Percentiles rank a stretch among this genome's conserved stretches.
Evolutionary conservation across 495 filamentous ascomycete species (phyloP).

Genomic region (Xylaria curta): DNA sequence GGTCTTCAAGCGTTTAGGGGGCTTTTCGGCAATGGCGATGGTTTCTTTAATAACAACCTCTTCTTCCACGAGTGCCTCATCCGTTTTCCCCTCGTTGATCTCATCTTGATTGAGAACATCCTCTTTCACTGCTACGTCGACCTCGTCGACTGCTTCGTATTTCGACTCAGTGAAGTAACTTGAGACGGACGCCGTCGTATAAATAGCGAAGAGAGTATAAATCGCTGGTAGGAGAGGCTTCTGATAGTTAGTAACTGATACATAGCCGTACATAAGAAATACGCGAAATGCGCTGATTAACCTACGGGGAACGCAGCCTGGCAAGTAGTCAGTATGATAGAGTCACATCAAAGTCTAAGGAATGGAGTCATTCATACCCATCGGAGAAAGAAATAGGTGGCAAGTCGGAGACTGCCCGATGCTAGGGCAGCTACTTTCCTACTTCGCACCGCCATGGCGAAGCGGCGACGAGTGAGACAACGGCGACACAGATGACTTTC

Average conservation of each 20-base stretch:
- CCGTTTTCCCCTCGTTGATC: slow-evolving; percentile 36
- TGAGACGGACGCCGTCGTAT: slow-evolving; percentile 70
- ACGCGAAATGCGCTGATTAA: slow-evolving; percentile 17
- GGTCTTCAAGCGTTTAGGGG: slow-evolving; percentile 58
- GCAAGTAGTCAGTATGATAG: slow-evolving; percentile 2
- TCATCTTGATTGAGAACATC: slow-evolving; percentile 45
- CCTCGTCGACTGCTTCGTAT: slow-evolving; percentile 65
- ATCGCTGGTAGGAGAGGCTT: slow-evolving; percentile 69
- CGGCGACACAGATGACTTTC: background rate
- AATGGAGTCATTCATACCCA: slow-evolving; percentile 69
- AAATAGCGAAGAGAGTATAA: slow-evolving; percentile 73
- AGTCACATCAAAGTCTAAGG: background rate
- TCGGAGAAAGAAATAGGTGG: slow-evolving; percentile 79
- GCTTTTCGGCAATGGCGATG: slow-evolving; percentile 49
- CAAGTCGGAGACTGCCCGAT: slow-evolving; percentile 66
- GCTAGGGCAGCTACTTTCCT: slow-evolving; percentile 40
- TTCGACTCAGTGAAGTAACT: slow-evolving; percentile 62
- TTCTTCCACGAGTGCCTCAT: slow-evolving; percentile 47
- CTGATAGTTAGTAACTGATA: slow-evolving; percentile 24
- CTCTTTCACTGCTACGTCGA: slow-evolving; percentile 66
- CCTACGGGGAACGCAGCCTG: slow-evolving; percentile 45
- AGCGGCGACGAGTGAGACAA: background rate
- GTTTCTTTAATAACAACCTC: slow-evolving; percentile 61
- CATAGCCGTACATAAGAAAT: background rate
- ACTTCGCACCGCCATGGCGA: slow-evolving; percentile 20